These are phyloP conservation scores for Acanthamoeba triangularis DNA, from an alignment of 208 protist species.

Conservation along the genomic window DNA sequence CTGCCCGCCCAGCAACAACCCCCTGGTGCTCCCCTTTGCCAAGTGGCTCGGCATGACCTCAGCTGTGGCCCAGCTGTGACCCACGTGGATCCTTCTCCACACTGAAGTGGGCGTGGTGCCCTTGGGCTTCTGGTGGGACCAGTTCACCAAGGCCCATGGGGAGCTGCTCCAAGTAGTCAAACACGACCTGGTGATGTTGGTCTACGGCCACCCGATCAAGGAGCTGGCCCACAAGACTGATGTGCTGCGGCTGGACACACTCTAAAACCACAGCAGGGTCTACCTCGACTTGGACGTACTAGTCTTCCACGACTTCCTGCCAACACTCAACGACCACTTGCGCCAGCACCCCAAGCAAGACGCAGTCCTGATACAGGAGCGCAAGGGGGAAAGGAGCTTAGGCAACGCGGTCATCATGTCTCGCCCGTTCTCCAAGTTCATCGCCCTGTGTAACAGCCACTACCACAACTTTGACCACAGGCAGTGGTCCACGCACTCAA, in stretches of 20 bases:
- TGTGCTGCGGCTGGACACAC: background rate
- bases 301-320: background rate
- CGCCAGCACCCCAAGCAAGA: background rate
- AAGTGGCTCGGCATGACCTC: background rate
- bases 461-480: background rate
- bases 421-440: background rate
- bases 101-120: background rate
- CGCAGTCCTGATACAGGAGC: background rate
- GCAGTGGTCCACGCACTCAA: background rate
- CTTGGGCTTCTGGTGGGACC: background rate
- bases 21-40: background rate
- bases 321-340: background rate
- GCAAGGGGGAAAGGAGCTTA: background rate
- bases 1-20: too few species aligned
- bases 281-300: background rate
- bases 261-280: background rate
- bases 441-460: background rate
- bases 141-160: background rate
- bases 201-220: background rate
- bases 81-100: background rate
- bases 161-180: background rate
- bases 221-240: background rate
- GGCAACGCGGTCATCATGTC: background rate
- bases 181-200: background rate
- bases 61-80: background rate